Evolutionary conservation across 2,329 filamentous ascomycete species (phyloP), one percentile per base, ranked within the genome.

Genomic region (Torrubiellomyces zombiae): DNA sequence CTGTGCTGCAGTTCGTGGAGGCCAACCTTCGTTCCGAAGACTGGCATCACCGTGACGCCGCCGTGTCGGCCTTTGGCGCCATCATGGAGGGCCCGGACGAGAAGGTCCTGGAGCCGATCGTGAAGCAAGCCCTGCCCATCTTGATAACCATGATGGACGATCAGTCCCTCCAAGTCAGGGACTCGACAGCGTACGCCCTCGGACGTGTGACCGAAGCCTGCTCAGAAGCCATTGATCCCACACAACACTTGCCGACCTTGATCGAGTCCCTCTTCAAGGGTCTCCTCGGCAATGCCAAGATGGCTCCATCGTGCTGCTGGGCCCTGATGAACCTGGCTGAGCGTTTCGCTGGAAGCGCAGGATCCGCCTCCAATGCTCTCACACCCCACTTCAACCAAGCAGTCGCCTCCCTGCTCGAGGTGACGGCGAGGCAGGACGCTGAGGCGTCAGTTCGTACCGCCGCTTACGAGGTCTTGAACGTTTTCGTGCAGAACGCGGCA

Each of bases 1-100:
- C 82, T 6, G 86, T 98, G 16, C 71, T 98, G 28, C 56, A 68
- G 31, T 98, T 95, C 44, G 86, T 98, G 26, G 89, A 98, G 60
- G 64, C 67, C 42, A 85, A 95, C 56, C 67, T 98, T 25, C 75
- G 83, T 36, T 70, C 71, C 31, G 82, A 93, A 28, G 82, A 95
- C 53, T 98, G 89, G 89, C 85, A 91, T 50, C 70, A 75, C 50
- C 74, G 89, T 40, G 89, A 98, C 57, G 89, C 89, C 26, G 85
- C 89, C 25, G 89, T 98, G 16, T 93, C 89, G 31, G 85, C 89
- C 11, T 95, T 98, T 39, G 89, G 89, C 34, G 89, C 85, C 37
- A 95, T 98, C 41, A 94, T 98, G 85, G 89, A 98, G 47, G 89
- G 89, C 14, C 89, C 89, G 1, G 89, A 95, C 30, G 80, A 92